These are phyloP conservation scores for Spizellomyces punctatus DNA, from an alignment of 192 early-diverging fungal genomes.

Conservation along the genomic window DNA sequence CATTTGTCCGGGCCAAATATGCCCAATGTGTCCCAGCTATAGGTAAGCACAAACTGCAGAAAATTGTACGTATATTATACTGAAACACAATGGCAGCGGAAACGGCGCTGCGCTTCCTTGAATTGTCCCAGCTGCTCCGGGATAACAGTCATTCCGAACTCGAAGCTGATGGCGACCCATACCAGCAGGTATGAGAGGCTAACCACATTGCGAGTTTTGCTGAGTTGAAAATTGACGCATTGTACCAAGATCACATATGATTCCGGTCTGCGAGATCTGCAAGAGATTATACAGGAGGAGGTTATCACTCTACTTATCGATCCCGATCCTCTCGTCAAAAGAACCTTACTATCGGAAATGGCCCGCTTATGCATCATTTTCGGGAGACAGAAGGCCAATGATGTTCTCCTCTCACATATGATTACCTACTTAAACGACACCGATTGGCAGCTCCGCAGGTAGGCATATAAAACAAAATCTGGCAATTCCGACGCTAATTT, in stretches of 20 bases:
- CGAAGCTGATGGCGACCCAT: slow-evolving; percentile 48
- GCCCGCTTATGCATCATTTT: slow-evolving; percentile 81
- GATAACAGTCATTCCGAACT: slow-evolving; percentile 43
- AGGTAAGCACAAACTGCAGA: slow-evolving; percentile 30
- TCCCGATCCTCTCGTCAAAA: slow-evolving; percentile 75
- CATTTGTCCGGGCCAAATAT: slow-evolving; percentile 77
- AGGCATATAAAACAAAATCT: not conserved
- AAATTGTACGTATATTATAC: not conserved
- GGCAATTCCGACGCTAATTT: too few relatives aligned
- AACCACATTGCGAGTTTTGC: not conserved
- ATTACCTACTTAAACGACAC: slow-evolving; percentile 96
- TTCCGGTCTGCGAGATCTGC: slow-evolving; percentile 70
- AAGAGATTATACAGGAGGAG: slow-evolving; percentile 79
- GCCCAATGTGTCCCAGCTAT: slow-evolving; percentile 76
- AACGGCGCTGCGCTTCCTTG: slow-evolving; percentile 71
- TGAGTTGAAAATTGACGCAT: not conserved
- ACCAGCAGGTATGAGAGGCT: slow-evolving; percentile 14
- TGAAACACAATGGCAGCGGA: slow-evolving; percentile 60
- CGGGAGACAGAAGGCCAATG: slow-evolving; percentile 78
- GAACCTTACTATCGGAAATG: slow-evolving; percentile 82
- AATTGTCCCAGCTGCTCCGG: slow-evolving; percentile 67
- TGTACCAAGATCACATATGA: slow-evolving; percentile 68
- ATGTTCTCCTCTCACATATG: slow-evolving; percentile 86
- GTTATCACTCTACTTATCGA: slow-evolving; percentile 82
- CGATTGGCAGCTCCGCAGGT: slow-evolving; percentile 92